phyloP scores from a whole-genome alignment of 495 filamentous ascomycete genomes.

The Oidiodendron maius region DNA sequence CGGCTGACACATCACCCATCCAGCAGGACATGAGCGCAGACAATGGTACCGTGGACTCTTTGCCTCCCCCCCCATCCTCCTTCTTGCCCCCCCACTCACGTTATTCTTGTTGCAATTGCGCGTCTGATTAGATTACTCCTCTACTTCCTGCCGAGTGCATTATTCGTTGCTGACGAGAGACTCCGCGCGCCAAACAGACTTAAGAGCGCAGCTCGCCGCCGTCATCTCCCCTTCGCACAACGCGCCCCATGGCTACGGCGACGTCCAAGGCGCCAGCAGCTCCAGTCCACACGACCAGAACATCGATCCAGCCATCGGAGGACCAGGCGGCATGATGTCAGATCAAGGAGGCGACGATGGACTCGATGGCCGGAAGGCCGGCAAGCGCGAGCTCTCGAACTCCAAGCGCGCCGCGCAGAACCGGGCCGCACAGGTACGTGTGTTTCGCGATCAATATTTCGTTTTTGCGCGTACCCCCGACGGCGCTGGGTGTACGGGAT shows the following conservation, averaged over 20 bases:
- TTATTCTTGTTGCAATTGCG: background rate
- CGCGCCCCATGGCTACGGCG: conserved; percentile 20
- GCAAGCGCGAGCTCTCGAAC: conserved; percentile 86
- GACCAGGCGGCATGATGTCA: conserved; percentile 23
- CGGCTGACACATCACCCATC: conserved; percentile 23
- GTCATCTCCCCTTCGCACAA: conserved; percentile 16
- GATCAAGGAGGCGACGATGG: conserved; percentile 20
- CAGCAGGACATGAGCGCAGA: conserved; percentile 27
- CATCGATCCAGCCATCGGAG: conserved; percentile 29
- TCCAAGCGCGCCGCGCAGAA: conserved; percentile 97
- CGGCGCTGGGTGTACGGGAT: conserved; percentile 1
- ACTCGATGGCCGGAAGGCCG: conserved; percentile 29
- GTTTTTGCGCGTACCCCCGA: conserved; percentile 5
- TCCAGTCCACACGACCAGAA: conserved; percentile 27
- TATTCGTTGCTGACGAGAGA: conserved; percentile 21
- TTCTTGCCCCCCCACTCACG: background rate
- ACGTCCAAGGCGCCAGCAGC: conserved; percentile 21
- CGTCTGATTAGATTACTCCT: no score
- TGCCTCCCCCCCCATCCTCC: conserved; percentile 1
- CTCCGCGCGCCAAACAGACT: conserved; percentile 17
- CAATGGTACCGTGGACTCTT: conserved; percentile 19
- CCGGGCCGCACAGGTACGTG: conserved; percentile 87
- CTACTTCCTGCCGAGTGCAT: no score
- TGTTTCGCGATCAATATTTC: conserved; percentile 5
- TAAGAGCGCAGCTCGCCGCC: conserved; percentile 27